Evolutionary conservation across 2,329 filamentous ascomycete genomes (phyloP), one percentile per base, ranked within the genome.

Genomic region (Penicillium sp.): DNA sequence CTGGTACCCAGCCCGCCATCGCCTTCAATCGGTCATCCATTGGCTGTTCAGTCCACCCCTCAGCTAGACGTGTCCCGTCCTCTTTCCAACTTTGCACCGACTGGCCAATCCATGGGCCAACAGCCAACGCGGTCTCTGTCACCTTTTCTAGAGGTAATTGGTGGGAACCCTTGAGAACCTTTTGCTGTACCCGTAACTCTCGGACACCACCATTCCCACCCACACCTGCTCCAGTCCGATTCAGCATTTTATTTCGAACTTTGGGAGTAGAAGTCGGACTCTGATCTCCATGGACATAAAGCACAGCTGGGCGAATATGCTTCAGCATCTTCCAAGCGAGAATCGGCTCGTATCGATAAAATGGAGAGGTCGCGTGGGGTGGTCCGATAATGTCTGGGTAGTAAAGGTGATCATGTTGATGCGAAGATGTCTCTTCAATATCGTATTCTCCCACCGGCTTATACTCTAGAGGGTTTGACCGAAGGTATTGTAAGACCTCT

Each of bases 141-240:
- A 45, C 48, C 6, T 40, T 10, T 16, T 55, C 53, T 1, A 55
- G 37, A 8, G 53, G 53, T 42, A 55, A 21, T 19, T 55, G 53
- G 18, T 55, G 53, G 5, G 37, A 52, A 2, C 39, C 18, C 36
- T 44, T 26, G 11, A 51, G 31, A 26, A 31, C 14, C 16, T 7
- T 24, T 4, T 36, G 11, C 11, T 36, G 37, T 18, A 28, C 23
- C 3, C 33, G n/a, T 8, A 19, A 40, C 1, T 33, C 26, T 6
- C 26, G 24, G 14, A 53, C 51, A 3, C 65, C 65, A 5, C 66
- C 65, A 45, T 55, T 68, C 2, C 66, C 66, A 5, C 65, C 66
- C 3, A 58, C 33, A 0, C 61, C 62, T 0, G 56, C 52, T 1
- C 66, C 66, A 2, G 65, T 66, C 5, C 19, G 36, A 14, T 46